phyloP scores from a whole-genome alignment of 73 alveolate genomes.

The Diophrys appendiculata region DNA sequence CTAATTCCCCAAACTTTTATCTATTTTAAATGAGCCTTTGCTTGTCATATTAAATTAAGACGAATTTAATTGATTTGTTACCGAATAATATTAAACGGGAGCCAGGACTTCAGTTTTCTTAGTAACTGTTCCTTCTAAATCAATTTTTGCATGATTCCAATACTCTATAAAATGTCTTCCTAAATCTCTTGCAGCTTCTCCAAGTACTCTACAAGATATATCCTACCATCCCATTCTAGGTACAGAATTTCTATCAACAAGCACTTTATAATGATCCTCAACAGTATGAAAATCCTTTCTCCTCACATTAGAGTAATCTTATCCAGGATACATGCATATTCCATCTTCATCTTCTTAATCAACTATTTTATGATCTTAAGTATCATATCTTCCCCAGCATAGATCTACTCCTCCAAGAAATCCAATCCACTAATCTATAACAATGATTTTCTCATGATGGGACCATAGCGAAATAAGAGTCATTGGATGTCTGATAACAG shows the following conservation, averaged over 20 bases:
- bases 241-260: slow-evolving; percentile 68
- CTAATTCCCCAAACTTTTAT: too few relatives aligned
- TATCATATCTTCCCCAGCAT: slow-evolving; percentile 96
- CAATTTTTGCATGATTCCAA: slow-evolving; percentile 93
- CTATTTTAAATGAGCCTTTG: too few relatives aligned
- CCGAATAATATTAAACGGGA: too few relatives aligned
- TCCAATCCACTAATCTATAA: slow-evolving; percentile 86
- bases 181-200: slow-evolving; percentile 92
- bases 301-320: slow-evolving; percentile 90
- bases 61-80: too few relatives aligned
- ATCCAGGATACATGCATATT: slow-evolving; percentile 68
- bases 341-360: slow-evolving; percentile 73
- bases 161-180: slow-evolving; percentile 92
- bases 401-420: slow-evolving; percentile 96
- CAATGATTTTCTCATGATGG: slow-evolving; percentile 95
- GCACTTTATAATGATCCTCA: slow-evolving; percentile 56
- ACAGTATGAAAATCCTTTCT: slow-evolving; percentile 74
- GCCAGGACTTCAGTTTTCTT: too few relatives aligned
- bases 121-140: slow-evolving; percentile 63
- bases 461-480: slow-evolving; percentile 82
- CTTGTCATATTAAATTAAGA: too few relatives aligned
- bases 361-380: slow-evolving; percentile 72
- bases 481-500: slow-evolving; percentile 85
- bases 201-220: slow-evolving; percentile 77
- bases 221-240: slow-evolving; percentile 98